phyloP scores from a whole-genome alignment of 2,329 filamentous ascomycete species.

The Thielaviopsis populi region DNA sequence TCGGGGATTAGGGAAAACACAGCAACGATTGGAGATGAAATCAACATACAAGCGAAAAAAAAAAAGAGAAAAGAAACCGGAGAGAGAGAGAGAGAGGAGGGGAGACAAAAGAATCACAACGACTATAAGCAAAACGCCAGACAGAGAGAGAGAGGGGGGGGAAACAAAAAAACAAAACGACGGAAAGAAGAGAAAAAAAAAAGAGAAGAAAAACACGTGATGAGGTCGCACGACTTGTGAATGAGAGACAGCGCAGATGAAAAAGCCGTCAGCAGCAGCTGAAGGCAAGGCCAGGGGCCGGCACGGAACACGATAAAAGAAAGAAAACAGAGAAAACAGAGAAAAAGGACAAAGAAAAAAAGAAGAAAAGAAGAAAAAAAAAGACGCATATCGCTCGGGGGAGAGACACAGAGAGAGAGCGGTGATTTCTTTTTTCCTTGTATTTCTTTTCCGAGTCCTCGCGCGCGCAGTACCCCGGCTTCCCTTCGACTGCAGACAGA shows the following conservation, averaged over 20 bases:
- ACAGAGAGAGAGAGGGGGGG: slow-evolving; percentile 3
- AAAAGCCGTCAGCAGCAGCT: neutral
- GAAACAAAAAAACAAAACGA: slow-evolving; percentile 11
- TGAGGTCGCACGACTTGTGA: neutral
- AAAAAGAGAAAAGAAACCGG: neutral
- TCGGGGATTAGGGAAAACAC: neutral
- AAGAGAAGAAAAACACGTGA: slow-evolving; percentile 12
- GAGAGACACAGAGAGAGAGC: neutral
- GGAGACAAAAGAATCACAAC: slow-evolving; percentile 6
- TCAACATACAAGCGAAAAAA: no score
- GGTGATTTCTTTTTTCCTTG: no score
- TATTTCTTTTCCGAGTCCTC: no score
- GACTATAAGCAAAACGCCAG: slow-evolving; percentile 4
- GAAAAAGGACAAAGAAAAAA: neutral
- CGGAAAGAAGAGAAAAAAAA: slow-evolving; percentile 17
- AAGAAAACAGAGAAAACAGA: no score
- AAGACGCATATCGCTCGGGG: neutral
- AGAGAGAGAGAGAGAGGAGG: neutral
- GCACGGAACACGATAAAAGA: no score
- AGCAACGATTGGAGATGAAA: no score
- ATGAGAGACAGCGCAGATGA: neutral
- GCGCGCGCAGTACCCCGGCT: no score
- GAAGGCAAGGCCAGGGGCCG: neutral
- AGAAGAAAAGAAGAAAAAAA: neutral
- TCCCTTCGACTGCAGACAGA: no score